Evolutionary conservation across 1,139 yeast species (phyloP).

Genomic region (Pichia sp.): DNA sequence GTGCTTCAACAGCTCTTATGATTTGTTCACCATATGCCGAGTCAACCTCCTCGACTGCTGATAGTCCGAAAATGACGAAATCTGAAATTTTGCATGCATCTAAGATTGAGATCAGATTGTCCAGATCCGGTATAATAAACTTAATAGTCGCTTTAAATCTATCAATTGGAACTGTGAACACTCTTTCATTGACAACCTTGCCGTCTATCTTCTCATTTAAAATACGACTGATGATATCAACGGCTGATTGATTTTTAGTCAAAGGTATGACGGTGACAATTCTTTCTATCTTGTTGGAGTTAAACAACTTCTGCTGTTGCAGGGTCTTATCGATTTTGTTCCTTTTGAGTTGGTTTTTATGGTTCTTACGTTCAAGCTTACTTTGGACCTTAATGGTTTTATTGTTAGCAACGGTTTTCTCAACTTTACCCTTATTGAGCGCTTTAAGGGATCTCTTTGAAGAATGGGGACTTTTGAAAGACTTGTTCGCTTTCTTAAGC

Average conservation of each 20-base stretch:
- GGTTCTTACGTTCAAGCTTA: slow-evolving; percentile 74
- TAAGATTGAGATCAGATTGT: slow-evolving; percentile 61
- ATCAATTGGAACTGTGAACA: slow-evolving; percentile 46
- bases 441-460: slow-evolving; percentile 86
- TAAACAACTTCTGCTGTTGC: slow-evolving; percentile 60
- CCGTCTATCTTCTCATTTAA: slow-evolving; percentile 33
- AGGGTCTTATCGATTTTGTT: slow-evolving; percentile 54
- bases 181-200: slow-evolving; percentile 39
- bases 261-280: slow-evolving; percentile 77
- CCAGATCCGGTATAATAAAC: slow-evolving; percentile 68
- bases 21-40: slow-evolving; percentile 79
- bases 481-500: slow-evolving; percentile 77
- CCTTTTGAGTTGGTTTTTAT: slow-evolving; percentile 71
- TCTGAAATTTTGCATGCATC: slow-evolving; percentile 91
- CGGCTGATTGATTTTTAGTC: slow-evolving; percentile 63
- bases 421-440: slow-evolving; percentile 81
- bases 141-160: slow-evolving; percentile 75
- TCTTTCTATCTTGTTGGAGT: slow-evolving; percentile 66
- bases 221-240: slow-evolving; percentile 51
- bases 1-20: slow-evolving; percentile 81
- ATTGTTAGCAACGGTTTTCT: slow-evolving; percentile 45
- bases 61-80: slow-evolving; percentile 78
- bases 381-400: slow-evolving; percentile 46
- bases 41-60: slow-evolving; percentile 82
- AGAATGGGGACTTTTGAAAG: slow-evolving; percentile 87